Conservation (phyloP, 306 rosid genomes). For the Cyamopsis tetragonoloba region DNA sequence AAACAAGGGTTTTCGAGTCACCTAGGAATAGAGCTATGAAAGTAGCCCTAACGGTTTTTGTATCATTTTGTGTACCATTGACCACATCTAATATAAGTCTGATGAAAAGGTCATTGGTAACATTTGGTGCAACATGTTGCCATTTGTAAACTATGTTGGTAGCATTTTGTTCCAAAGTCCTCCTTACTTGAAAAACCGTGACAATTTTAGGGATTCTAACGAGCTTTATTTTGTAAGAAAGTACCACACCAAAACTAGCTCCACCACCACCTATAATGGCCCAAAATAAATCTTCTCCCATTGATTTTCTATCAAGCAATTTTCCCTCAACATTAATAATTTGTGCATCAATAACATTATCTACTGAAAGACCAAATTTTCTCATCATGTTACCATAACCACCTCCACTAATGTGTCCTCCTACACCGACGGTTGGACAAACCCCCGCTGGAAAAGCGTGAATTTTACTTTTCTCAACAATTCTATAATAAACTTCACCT, state of each 20-base stretch:
- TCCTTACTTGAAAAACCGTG: conserved; percentile 51
- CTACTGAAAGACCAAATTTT: conserved; percentile 58
- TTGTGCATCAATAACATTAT: conserved; percentile 57
- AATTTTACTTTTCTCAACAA: conserved; percentile 47
- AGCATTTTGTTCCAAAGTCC: conserved; percentile 54
- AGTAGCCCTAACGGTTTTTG: conserved; percentile 43
- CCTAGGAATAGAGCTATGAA: conserved; percentile 62
- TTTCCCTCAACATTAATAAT: conserved; percentile 52
- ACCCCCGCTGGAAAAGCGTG: conserved; percentile 77
- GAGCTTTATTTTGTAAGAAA: conserved; percentile 58
- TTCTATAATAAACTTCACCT: conserved; percentile 57
- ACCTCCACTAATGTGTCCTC: conserved; percentile 76
- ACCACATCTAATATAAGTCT: conserved; percentile 38
- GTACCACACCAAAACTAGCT: conserved; percentile 62
- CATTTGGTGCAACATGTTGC: conserved; percentile 51
- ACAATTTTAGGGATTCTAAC: conserved; percentile 55
- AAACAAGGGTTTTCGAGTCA: conserved; percentile 39
- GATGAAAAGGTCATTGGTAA: conserved; percentile 41
- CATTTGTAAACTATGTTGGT: conserved; percentile 53
- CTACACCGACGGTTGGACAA: conserved; percentile 72
- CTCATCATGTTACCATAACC: conserved; percentile 82
- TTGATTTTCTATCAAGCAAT: conserved; percentile 48
- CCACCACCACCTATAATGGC: conserved; percentile 85
- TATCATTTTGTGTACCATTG: conserved; percentile 29
- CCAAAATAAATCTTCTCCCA: conserved; percentile 93